Evolutionary conservation across 441 rosid genomes (phyloP).

Genomic region (Breynia disticha): DNA sequence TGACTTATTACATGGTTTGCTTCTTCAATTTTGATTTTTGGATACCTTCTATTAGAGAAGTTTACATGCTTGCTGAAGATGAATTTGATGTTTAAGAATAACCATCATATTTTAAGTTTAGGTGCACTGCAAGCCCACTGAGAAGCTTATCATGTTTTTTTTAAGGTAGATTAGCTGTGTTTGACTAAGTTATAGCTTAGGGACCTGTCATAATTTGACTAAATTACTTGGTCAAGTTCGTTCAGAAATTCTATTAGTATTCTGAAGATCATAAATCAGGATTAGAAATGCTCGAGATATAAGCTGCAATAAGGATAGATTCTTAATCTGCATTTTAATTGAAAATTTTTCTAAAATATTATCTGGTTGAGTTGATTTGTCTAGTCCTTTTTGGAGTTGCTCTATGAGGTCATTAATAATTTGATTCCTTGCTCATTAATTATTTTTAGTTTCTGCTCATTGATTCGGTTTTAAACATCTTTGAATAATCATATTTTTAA

Average conservation of each 20-base stretch:
- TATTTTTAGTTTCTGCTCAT: not conserved
- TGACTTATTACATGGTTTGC: constrained; percentile 8
- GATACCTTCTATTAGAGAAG: not conserved
- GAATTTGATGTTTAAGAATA: not conserved
- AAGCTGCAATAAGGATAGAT: not conserved
- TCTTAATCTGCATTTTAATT: not conserved
- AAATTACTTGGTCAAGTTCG: too few species aligned
- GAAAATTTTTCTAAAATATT: too few species aligned
- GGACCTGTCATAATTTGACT: too few species aligned
- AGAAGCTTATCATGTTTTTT: not conserved
- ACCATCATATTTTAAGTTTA: too few species aligned
- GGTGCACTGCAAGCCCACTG: too few species aligned
- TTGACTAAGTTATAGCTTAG: too few species aligned
- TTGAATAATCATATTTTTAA: not conserved
- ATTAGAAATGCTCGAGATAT: too few species aligned
- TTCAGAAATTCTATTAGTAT: too few species aligned
- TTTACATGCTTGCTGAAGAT: not conserved
- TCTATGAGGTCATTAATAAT: not conserved
- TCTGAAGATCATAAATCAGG: too few species aligned
- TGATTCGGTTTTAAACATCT: not conserved
- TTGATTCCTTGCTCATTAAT: not conserved
- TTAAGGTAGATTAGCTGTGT: too few species aligned
- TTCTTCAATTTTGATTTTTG: not conserved
- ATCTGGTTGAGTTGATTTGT: not conserved
- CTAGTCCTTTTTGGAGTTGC: not conserved